Conservation (phyloP, 306 rosid species). For the Malus sieversii region DNA sequence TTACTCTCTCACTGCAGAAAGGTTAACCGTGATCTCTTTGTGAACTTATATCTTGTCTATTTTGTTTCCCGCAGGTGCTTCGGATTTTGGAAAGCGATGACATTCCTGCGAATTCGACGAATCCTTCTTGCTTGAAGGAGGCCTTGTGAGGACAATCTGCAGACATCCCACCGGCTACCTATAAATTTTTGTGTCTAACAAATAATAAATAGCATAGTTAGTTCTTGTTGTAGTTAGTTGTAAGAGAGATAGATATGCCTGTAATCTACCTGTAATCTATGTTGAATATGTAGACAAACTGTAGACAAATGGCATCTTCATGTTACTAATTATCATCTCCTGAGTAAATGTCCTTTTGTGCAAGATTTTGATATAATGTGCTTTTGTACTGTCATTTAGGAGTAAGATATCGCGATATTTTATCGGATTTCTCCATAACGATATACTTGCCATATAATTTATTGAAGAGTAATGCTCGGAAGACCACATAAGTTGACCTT, state of each 20-base stretch:
- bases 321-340: too few relatives aligned
- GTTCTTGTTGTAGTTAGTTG: not conserved
- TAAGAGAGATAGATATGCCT: not conserved
- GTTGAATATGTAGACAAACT: too few relatives aligned
- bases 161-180: not conserved
- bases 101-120: slow-evolving; percentile 31
- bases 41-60: not conserved
- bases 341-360: not conserved
- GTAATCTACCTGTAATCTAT: not conserved
- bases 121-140: not conserved
- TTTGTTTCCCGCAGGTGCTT: slow-evolving; percentile 45
- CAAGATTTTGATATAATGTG: not conserved
- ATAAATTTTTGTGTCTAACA: not conserved
- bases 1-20: not conserved
- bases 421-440: too few relatives aligned
- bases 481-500: too few relatives aligned
- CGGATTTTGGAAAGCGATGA: slow-evolving; percentile 87
- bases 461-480: too few relatives aligned
- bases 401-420: too few relatives aligned
- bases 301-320: too few relatives aligned
- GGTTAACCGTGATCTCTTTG: not conserved
- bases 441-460: too few relatives aligned
- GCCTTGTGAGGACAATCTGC: not conserved
- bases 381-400: too few relatives aligned
- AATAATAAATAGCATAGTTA: not conserved